These are phyloP conservation scores for Vigna nakashimae DNA, from an alignment of 306 rosid species.

Conservation along the genomic window DNA sequence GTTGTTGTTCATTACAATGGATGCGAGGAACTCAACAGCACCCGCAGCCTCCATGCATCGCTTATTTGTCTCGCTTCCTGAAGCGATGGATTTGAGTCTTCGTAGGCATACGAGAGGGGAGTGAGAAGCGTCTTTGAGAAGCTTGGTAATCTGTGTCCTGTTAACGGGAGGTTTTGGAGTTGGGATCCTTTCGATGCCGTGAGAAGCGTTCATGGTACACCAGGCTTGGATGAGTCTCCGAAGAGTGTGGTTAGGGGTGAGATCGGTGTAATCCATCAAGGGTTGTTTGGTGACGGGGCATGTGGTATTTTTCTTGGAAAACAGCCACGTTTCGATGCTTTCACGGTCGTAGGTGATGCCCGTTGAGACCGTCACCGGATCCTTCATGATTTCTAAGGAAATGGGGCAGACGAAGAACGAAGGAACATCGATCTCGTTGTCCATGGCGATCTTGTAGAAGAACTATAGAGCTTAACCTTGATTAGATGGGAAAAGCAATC, in stretches of 20 bases:
- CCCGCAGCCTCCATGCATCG: conserved; percentile 73
- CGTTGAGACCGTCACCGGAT: conserved; percentile 74
- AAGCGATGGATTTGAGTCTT: conserved; percentile 66
- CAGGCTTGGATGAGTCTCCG: conserved; percentile 85
- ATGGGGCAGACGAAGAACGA: conserved; percentile 78
- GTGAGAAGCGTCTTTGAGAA: conserved; percentile 61
- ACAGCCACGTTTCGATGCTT: conserved; percentile 85
- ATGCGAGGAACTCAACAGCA: conserved; percentile 69
- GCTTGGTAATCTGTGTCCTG: conserved; percentile 62
- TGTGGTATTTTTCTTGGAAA: conserved; percentile 54
- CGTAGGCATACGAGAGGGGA: conserved; percentile 53
- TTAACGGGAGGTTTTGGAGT: conserved; percentile 79
- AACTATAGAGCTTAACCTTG: neutral
- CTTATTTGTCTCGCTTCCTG: conserved; percentile 71
- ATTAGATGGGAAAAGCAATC: neutral
- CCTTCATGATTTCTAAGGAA: conserved; percentile 87
- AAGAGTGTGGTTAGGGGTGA: conserved; percentile 90
- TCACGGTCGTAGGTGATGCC: conserved; percentile 92
- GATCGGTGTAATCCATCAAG: conserved; percentile 56
- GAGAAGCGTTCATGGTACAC: conserved; percentile 87
- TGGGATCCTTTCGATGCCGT: conserved; percentile 81
- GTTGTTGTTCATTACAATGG: conserved; percentile 41
- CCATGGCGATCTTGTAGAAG: conserved; percentile 38
- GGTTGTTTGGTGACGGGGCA: conserved; percentile 76
- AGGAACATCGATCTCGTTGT: conserved; percentile 79